Evolutionary conservation across 1,284 basidiomycete species (phyloP).

Genomic region (Cutaneotrichosporon mucoides): DNA sequence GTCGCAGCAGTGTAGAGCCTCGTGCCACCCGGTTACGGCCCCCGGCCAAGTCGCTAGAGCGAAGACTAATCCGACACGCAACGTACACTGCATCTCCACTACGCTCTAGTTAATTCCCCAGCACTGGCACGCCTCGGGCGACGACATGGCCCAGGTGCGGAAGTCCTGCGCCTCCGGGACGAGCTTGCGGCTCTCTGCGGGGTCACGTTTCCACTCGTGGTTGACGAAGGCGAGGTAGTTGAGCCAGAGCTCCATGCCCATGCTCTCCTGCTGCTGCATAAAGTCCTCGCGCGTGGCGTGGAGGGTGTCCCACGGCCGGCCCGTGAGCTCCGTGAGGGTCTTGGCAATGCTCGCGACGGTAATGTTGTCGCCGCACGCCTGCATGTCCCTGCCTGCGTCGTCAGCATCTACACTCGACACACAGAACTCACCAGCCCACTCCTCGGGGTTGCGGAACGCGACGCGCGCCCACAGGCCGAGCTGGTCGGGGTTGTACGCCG

Average conservation of each 20-base stretch:
- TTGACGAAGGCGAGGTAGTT: conserved; percentile 20
- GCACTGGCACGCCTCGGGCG: too few species aligned
- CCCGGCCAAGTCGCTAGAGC: too few species aligned
- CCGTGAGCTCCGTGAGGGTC: conserved; percentile 6
- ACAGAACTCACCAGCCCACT: conserved; percentile 32
- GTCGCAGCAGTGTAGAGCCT: too few species aligned
- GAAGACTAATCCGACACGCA: too few species aligned
- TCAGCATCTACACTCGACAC: not conserved
- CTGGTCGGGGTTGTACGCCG: conserved; percentile 27
- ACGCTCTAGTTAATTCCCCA: too few species aligned
- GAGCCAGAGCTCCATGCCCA: conserved; percentile 15
- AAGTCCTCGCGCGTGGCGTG: conserved; percentile 9
- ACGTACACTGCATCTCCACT: too few species aligned
- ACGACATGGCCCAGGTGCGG: not conserved
- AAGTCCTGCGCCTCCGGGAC: conserved; percentile 12
- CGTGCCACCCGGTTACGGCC: too few species aligned
- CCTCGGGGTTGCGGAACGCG: conserved; percentile 27
- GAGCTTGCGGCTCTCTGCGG: conserved; percentile 1
- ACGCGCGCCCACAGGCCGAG: conserved; percentile 33
- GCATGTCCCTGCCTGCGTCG: conserved; percentile 15
- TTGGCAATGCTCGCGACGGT: conserved; percentile 9
- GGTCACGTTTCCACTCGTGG: conserved; percentile 8
- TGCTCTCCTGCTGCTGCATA: not conserved
- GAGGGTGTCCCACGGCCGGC: conserved; percentile 4
- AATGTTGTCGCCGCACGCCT: conserved; percentile 12